phyloP scores from a whole-genome alignment of 2,329 filamentous ascomycete species.

The Hymenotorrendiella dingleyae region DNA sequence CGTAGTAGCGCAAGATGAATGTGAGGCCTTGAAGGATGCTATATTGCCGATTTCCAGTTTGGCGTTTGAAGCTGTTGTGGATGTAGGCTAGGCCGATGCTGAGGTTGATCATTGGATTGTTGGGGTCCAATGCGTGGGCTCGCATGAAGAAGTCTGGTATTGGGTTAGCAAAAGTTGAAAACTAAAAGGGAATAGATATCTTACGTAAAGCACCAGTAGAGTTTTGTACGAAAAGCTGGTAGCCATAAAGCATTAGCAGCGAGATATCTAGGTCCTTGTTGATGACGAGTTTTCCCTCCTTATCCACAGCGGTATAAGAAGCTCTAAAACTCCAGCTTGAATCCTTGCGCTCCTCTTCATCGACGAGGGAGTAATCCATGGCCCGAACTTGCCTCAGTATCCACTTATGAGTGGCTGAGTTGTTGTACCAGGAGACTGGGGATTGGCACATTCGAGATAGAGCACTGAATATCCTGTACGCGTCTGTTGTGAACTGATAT shows the following conservation, averaged over 20 bases:
- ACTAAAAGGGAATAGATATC: neutral
- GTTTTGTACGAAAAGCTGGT: too few species aligned
- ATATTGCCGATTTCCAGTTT: conserved; percentile 85
- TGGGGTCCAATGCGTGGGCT: conserved; percentile 65
- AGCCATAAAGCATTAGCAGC: conserved; percentile 81
- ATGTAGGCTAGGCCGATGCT: conserved; percentile 80
- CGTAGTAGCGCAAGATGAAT: conserved; percentile 72
- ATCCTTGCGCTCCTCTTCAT: conserved; percentile 42
- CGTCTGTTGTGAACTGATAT: conserved; percentile 72
- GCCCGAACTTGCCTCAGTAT: conserved; percentile 86
- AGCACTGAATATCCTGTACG: conserved; percentile 75
- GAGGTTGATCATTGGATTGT: conserved; percentile 73
- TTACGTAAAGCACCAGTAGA: too few species aligned
- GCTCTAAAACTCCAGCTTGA: conserved; percentile 38
- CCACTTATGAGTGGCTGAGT: conserved; percentile 81
- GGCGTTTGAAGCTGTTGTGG: conserved; percentile 82
- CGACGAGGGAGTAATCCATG: conserved; percentile 66
- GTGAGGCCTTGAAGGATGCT: conserved; percentile 78
- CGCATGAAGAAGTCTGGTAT: conserved; percentile 76
- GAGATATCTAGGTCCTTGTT: conserved; percentile 59
- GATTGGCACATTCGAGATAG: conserved; percentile 73
- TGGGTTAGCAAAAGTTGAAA: neutral
- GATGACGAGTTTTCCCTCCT: conserved; percentile 27
- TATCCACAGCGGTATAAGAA: conserved; percentile 33
- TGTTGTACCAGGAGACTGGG: conserved; percentile 68